Percentiles rank a stretch among this genome's conserved stretches.
Evolutionary conservation across 2,329 filamentous ascomycete species (phyloP).

Genomic region (Fusarium musae): DNA sequence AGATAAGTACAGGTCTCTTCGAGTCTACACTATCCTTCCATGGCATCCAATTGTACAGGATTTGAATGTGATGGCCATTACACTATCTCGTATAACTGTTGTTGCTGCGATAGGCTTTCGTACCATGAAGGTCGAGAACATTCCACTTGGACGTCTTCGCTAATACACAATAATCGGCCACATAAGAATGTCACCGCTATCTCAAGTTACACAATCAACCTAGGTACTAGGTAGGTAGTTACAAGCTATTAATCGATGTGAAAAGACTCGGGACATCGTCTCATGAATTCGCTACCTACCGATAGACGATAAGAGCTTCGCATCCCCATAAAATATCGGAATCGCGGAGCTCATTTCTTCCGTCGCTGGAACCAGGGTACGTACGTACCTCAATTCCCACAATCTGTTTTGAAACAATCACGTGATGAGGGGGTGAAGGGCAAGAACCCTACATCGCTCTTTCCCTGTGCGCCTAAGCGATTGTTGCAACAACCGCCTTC

Average conservation of each 20-base stretch:
- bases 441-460: conserved; percentile 51
- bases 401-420: not conserved
- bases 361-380: not conserved
- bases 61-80: not conserved
- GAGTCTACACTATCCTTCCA: not conserved
- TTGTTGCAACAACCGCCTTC: conserved; percentile 36
- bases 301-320: not conserved
- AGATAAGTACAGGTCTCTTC: not conserved
- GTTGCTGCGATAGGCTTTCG: not conserved
- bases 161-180: not conserved
- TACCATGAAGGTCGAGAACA: not conserved
- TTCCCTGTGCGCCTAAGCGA: conserved; percentile 11
- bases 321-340: conserved; percentile 8
- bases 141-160: not conserved
- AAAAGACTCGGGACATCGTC: not conserved
- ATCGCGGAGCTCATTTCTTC: conserved; percentile 9
- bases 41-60: not conserved
- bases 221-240: too few species aligned
- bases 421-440: conserved; percentile 45
- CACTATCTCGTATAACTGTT: not conserved
- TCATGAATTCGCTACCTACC: too few species aligned
- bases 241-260: not conserved
- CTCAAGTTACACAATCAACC: not conserved
- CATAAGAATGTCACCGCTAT: not conserved
- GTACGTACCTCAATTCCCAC: not conserved